Evolutionary conservation across 352 stramenopile species (phyloP), one percentile per base, ranked within the genome.

Genomic region (Phytophthora crassamura): DNA sequence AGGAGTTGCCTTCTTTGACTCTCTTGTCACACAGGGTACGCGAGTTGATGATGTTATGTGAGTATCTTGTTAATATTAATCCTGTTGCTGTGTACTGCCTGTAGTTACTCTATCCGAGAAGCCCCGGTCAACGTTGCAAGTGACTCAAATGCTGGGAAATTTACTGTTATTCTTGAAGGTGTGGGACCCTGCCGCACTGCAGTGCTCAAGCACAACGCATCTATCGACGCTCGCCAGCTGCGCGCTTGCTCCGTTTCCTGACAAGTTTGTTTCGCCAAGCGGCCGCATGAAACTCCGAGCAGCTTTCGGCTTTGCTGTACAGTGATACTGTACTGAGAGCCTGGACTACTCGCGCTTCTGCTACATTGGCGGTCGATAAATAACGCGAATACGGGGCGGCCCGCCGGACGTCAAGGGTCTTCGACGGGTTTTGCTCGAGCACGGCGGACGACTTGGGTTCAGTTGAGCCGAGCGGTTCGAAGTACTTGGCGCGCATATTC

Each of bases 151-250:
- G 42, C 42, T 89, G 14, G 67, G 68, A 14, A 84, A 82, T 53
- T 43, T 89, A n/a, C 41, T 86, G 33, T 46, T 86, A 39, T 89
- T 89, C 41, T 41, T 89, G 45, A 78, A 78, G 34, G 59, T 80
- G 33, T 89, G 80, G 80, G 80, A 89, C 57, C 62, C 77, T 40
- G 32, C 46, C 10, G 48, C 64, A 0, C 56, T 89, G n/a, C 41
- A 77, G 14, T 35, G 49, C 15, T 69, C 63, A 22, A 59, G 33
- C 11, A 53, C 34, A 14, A 67, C 48, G 2, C 70, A 60, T 5
- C 41, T 68, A 10, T 86, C 78, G 20, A 45, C 36, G 15, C 41
- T 88, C 15, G 76, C 77, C 30, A 72, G 54, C 20, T 63, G 49
- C 15, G 49, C 59, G n/a, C 56, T 54, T 3, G 46, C 59, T 20